phyloP scores from a whole-genome alignment of 2,329 filamentous ascomycete species.

The Colletotrichum orchidophilum region DNA sequence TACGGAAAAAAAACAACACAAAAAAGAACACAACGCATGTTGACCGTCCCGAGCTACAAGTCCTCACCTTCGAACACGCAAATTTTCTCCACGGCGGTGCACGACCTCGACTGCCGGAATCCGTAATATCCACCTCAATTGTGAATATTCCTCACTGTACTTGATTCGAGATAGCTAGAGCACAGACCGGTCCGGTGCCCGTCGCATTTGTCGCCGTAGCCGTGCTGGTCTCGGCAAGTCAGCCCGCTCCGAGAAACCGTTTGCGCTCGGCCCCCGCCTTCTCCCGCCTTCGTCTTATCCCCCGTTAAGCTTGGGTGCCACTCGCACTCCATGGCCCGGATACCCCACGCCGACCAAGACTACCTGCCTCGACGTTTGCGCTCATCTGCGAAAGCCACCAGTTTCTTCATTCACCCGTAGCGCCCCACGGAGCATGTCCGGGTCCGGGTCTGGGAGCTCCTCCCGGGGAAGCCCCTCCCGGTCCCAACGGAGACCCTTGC shows the following conservation, averaged over 20 bases:
- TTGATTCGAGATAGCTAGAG: constrained; percentile 1
- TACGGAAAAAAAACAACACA: neutral
- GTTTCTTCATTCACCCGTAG: neutral
- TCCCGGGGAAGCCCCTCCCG: constrained; percentile 34
- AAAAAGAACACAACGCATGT: neutral
- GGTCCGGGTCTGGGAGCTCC: constrained; percentile 37
- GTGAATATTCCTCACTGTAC: neutral
- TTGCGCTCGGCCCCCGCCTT: neutral
- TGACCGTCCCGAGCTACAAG: neutral
- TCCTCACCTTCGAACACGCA: neutral
- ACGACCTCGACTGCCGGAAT: neutral
- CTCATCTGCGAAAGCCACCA: neutral
- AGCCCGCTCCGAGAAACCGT: neutral
- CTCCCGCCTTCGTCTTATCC: neutral
- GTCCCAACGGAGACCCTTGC: constrained; percentile 46
- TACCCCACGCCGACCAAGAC: neutral
- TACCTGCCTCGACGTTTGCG: constrained; percentile 31
- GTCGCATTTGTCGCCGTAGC: neutral
- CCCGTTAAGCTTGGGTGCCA: neutral
- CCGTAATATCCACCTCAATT: neutral
- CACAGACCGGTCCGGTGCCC: constrained; percentile 21
- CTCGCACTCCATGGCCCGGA: constrained; percentile 24
- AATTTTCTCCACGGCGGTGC: too few species aligned
- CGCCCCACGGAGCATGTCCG: constrained; percentile 37
- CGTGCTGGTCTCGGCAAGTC: constrained; percentile 5